Percentiles rank a stretch among this genome's conserved stretches.
phyloP scores from a whole-genome alignment of 2,329 filamentous ascomycete genomes.

The Neopestalotiopsis clavispora region DNA sequence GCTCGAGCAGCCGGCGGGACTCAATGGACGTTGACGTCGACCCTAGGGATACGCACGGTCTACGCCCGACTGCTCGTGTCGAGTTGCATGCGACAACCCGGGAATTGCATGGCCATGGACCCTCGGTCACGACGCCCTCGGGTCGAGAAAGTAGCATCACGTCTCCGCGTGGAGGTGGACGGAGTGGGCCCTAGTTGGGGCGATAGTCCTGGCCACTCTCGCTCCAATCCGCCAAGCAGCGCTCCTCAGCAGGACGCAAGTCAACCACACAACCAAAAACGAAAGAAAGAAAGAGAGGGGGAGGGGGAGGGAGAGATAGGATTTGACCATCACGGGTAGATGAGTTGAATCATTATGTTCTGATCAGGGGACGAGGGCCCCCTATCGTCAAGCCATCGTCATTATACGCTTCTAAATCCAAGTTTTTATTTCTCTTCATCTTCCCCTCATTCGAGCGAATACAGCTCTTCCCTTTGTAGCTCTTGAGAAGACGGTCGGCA shows the following conservation, averaged over 20 bases:
- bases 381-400: not conserved
- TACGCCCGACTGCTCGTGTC: slow-evolving; percentile 24
- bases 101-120: slow-evolving; percentile 41
- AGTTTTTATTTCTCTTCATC: not conserved
- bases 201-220: not conserved
- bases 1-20: slow-evolving; percentile 25
- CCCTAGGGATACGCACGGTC: slow-evolving; percentile 28
- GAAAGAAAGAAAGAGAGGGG: no score
- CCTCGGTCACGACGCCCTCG: slow-evolving; percentile 38
- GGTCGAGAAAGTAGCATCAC: slow-evolving; percentile 27
- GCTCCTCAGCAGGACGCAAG: no score
- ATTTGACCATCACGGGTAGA: no score
- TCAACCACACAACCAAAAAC: no score
- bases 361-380: no score
- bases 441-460: not conserved
- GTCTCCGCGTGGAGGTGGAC: slow-evolving; percentile 25
- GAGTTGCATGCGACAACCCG: slow-evolving; percentile 6
- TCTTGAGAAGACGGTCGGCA: not conserved
- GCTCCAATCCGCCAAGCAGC: no score
- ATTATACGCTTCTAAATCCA: not conserved
- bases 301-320: no score
- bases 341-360: no score
- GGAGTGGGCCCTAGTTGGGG: slow-evolving; percentile 19
- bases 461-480: not conserved
- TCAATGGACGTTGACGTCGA: slow-evolving; percentile 39